Base-by-base conservation (phyloP, 208 protist genomes). In the Trypanosoma platydactyli region DNA sequence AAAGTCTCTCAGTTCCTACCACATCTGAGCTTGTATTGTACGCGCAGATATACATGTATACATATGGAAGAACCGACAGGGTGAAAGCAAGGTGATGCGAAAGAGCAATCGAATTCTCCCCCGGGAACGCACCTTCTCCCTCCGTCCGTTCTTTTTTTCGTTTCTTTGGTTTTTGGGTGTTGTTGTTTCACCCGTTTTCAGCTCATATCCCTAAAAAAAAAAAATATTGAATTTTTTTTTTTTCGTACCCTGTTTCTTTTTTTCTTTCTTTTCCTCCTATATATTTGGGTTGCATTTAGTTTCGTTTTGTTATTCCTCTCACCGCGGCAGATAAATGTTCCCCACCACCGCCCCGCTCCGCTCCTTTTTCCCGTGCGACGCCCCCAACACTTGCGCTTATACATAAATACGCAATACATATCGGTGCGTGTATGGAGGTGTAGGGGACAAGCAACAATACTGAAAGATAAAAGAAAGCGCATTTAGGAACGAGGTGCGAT, bases 201-300 rank as follows among this genome's bases (percentile, higher is more conserved):
- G 3, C 5, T 49, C 15, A 11, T 11, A 49, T 24, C 20, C 12
- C 15, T 49, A 61, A 15, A 68, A 42, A 18, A 59, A 63, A 29
- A 33, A 44, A 61, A 24, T 16, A 22, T 18, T 18, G 15, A 45
- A 45, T 24, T 27, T 30, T n/a, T 63, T 41, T 49, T 4, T n/a
- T 18, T 63, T 24, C 15, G 6, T 24, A 3, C 5, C 30, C 9
- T 24, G n/a, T 35, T 2, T 29, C 22, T 55, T 13, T 12, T 11
- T 63, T 22, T 18, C 45, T 65, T 6, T 57, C 20, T 22, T 20
- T 16, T 20, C 42, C 57, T 52, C 22, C 4, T 54, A 41, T 45
- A 27, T 7, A 15, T 51, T 63, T 48, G 24, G 33, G 33, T 38
- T 38, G 3, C 5, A 11, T 9, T 38, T 38, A 18, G 45, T 49